Evolutionary conservation across 441 rosid species (phyloP), one percentile per base, ranked within the genome.

Genomic region (Aleurites moluccanus): DNA sequence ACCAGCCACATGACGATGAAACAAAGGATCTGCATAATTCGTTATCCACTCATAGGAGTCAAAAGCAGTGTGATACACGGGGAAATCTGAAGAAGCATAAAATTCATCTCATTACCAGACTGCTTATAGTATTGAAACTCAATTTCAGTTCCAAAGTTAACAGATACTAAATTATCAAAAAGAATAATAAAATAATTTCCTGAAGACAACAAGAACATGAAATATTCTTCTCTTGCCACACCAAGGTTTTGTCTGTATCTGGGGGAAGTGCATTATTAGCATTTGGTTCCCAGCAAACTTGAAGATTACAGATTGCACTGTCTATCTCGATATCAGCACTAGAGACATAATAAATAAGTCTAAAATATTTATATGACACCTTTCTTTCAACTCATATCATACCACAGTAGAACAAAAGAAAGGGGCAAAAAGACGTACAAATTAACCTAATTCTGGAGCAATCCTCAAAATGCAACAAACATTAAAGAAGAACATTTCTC

Each of bases 1-100:
- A 94, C 99, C 93, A 27, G 97, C 93, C 68, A 92, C 89, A 76
- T 94, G 99, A 18, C 97, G 98, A 64, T 85, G 91, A 78, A 94
- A 91, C 74, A 86, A 75, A 27, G 97, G 98, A 84, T 94, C 98
- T 1, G 87, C 97, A 1, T 87, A 38, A 77, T 78, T 84, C 72
- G 80, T 79, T 85, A 94, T 84, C 99, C 98, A 94, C 64, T 86
- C 89, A 60, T 86, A 94, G 69, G 93, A 84, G 85, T 94, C 99
- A 71, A 86, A 90, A 38, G 94, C 98, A 8, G 99, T 94, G 84
- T 94, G 99, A 76, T 94, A 92, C 55, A 90, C 97, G 14, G 99
- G 96, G 81, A 86, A 94, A 82, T 92, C 98, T 94, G 90, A 72
- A 66, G 10, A 78, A 9, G 11, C 63, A 63, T 45, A 52, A 67